phyloP scores from a whole-genome alignment of 352 stramenopile genomes.

The Phytophthora hybrid region DNA sequence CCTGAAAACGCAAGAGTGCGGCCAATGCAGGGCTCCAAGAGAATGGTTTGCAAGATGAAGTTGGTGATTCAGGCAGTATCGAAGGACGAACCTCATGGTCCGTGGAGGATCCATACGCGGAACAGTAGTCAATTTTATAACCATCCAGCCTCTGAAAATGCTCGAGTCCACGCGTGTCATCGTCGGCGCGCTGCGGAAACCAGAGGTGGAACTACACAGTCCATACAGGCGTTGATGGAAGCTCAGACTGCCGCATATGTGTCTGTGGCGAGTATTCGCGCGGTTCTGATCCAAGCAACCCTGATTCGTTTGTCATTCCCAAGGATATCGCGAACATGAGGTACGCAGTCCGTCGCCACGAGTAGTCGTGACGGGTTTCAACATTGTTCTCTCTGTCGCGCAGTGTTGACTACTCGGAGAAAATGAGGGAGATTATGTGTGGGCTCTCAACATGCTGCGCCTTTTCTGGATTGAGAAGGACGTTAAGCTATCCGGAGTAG shows the following conservation, averaged over 20 bases:
- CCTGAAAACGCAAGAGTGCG: background rate
- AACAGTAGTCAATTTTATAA: constrained; percentile 16
- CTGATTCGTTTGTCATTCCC: constrained; percentile 6
- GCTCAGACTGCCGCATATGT: constrained; percentile 21
- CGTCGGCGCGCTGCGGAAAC: background rate
- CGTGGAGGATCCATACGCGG: constrained; percentile 5
- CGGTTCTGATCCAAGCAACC: constrained; percentile 7
- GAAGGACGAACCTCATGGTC: constrained; percentile 2
- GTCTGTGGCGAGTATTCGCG: constrained; percentile 14
- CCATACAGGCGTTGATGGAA: constrained; percentile 4
- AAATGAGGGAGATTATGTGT: constrained; percentile 27
- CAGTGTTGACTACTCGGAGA: constrained; percentile 3
- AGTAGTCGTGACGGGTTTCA: constrained; percentile 19
- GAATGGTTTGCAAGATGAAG: constrained; percentile 17
- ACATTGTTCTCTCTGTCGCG: constrained; percentile 6
- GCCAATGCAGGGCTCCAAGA: constrained; percentile 14
- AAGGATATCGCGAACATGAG: constrained; percentile 24
- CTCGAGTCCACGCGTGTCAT: constrained; percentile 15
- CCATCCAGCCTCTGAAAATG: constrained; percentile 17
- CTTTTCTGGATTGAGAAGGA: constrained; percentile 14
- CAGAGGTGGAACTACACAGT: background rate
- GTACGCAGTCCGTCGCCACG: constrained; percentile 8
- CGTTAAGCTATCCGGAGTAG: background rate
- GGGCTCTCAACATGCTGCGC: constrained; percentile 25
- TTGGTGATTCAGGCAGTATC: background rate